Evolutionary conservation across 257 asterid species (phyloP).

Genomic region (Cordia subcordata): DNA sequence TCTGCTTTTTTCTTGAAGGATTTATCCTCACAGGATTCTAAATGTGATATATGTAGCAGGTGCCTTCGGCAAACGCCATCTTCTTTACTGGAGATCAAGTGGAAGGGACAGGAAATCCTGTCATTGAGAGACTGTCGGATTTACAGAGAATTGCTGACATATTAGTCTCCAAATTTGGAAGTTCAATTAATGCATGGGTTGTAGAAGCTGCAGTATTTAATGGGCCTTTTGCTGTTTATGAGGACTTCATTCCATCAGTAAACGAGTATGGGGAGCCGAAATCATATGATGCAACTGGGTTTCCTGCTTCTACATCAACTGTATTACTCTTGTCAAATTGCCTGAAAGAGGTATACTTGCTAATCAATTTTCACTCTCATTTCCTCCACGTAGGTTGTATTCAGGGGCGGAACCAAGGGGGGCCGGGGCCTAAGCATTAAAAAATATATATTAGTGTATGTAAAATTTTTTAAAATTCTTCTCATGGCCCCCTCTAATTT

Average conservation of each 20-base stretch:
- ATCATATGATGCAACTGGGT: conserved; percentile 66
- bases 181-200: conserved; percentile 79
- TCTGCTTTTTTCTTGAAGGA: conserved; percentile 2
- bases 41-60: conserved; percentile 34
- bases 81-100: conserved; percentile 85
- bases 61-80: conserved; percentile 82
- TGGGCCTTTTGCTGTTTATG: conserved; percentile 86
- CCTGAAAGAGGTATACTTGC: conserved; percentile 55
- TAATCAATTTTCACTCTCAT: background rate
- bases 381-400: background rate
- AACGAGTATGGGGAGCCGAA: conserved; percentile 78
- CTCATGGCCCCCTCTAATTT: no score
- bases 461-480: no score
- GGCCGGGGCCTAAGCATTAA: no score
- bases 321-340: conserved; percentile 62
- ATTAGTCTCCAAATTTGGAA: conserved; percentile 77
- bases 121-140: conserved; percentile 84
- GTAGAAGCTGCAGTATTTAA: conserved; percentile 74
- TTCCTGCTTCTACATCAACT: conserved; percentile 78
- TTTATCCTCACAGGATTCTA: conserved; percentile 1
- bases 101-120: conserved; percentile 69
- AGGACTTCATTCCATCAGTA: conserved; percentile 75
- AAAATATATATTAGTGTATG: no score
- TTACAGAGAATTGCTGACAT: conserved; percentile 63
- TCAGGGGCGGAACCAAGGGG: background rate